Base-by-base conservation (phyloP, 768 basidiomycete species). In the Amyloporia xantha region DNA sequence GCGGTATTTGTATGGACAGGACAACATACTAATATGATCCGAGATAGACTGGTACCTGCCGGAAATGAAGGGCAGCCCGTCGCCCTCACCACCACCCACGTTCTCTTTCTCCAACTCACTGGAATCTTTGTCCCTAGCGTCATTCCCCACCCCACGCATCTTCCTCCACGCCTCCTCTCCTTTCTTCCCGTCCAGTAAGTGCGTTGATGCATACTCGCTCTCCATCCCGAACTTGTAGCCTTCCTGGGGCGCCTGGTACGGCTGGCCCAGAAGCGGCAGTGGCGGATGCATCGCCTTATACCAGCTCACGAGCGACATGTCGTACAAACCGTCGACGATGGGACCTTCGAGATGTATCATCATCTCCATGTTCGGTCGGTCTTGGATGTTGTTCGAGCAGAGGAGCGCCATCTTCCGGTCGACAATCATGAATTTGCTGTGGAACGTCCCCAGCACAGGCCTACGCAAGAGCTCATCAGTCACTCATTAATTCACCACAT, bases 291-390 rank as follows among this genome's bases (percentile, higher is more conserved):
- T 66, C 23, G 66, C 60, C 38, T 75, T 72, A 54, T 66, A 70
- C 80, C 81, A 85, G 39, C 76, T 76, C 47, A 83, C 69, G 42
- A 86, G 73, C 12, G 79, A 78, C 64, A 76, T 77, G 62, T 86
- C 85, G 64, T 84, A 85, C 54, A 86, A 70, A 4, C 78, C 70
- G 48, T 86, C 74, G 49, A 86, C 84, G 45, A 87, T 73, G 0
- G 80, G 78, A 0, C 84, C 84, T 58, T 86, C 84, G 37, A 85
- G 70, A 54, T 84, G 82, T 5, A 75, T 62, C 81, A 83, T 83
- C 75, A 84, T 77, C 63, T 79, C 73, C 51, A 73, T 54, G 55
- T 76, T 73, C 5, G 70, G 66, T 17, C 73, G 70, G 54, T 79
- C 76, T 64, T 83, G 82, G 35, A 86, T 81, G 48, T 86, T 86